These are phyloP conservation scores for Diaporthe capsici DNA, from an alignment of 2,329 filamentous ascomycete genomes.

Conservation along the genomic window DNA sequence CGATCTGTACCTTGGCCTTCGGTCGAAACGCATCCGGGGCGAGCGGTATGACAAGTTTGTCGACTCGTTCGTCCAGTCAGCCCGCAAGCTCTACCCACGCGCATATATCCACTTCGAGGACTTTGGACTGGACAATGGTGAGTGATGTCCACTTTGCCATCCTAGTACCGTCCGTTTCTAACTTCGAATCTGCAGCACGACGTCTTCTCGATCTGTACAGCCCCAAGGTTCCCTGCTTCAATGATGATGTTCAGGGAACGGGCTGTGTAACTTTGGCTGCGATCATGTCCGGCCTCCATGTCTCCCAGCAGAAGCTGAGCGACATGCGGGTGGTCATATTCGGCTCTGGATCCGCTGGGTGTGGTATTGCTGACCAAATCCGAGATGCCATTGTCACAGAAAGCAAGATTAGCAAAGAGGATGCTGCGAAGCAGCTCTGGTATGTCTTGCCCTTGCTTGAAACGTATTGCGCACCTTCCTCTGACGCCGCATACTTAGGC, in stretches of 20 bases:
- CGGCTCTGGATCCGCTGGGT: constrained; percentile 85
- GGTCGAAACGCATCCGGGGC: constrained; percentile 75
- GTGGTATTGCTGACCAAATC: constrained; percentile 89
- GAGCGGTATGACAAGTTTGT: constrained; percentile 83
- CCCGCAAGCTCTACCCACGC: constrained; percentile 78
- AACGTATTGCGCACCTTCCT: accelerated
- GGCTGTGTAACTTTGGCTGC: constrained; percentile 89
- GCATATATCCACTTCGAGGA: constrained; percentile 94
- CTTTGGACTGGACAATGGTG: constrained; percentile 82
- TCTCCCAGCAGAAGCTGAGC: constrained; percentile 74
- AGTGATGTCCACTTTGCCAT: constrained; percentile 31
- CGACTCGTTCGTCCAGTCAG: constrained; percentile 78
- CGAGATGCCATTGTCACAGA: constrained; percentile 83
- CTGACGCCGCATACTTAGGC: constrained; percentile 60
- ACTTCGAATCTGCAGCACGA: constrained; percentile 62
- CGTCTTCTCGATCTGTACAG: constrained; percentile 83
- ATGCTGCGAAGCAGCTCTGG: constrained; percentile 86
- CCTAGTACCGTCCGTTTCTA: background rate
- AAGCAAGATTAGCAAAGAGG: constrained; percentile 75
- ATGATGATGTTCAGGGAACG: constrained; percentile 92
- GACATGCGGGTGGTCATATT: constrained; percentile 83
- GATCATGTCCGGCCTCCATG: constrained; percentile 81
- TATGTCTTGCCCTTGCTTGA: constrained; percentile 51
- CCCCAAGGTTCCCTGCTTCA: constrained; percentile 84
- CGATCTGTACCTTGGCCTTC: constrained; percentile 83